Evolutionary conservation across 257 asterid species (phyloP), one percentile per base, ranked within the genome.

Genomic region (Ophiorrhiza pumila): DNA sequence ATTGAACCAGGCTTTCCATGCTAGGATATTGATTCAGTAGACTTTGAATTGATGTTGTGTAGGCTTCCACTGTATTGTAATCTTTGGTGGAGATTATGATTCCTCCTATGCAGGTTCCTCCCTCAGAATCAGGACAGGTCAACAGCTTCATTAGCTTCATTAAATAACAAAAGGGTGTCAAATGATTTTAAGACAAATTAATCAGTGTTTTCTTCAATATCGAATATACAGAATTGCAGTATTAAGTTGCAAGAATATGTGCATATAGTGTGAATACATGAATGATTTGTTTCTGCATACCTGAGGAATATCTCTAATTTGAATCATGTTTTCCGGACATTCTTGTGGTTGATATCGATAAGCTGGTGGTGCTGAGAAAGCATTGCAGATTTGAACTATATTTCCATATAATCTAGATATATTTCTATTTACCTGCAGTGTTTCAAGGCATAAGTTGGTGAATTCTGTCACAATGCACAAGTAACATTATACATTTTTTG

Each of bases 331-430:
- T 15, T 82, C 68, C 7, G 92, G 77, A 49, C 98, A 93, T 29
- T 76, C 74, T 73, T 74, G 74, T 0, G 96, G 92, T 72, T 84
- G 88, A 69, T 83, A 91, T 57, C 79, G 75, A 37, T 89, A 82
- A 32, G 62, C 68, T 15, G 98, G 97, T 31, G 97, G 92, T 2
- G 80, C 83, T 0, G 97, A 89, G 84, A 93, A 93, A 9, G 98
- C 97, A 73, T 93, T 91, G 89, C 98, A 93, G 31, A 93, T 87
- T 17, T 88, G 96, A 41, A 88, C 77, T 42, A 88, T 46, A 70
- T 85, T 82, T 29, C 92, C 92, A 39, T 72, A 91, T 46, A 87
- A 71, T 22, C 64, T 73, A 2, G 94, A 80, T 72, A 93, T 82
- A 82, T 89, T 90, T 13, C 35, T 18, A 63, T 93, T 93, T 77